A percentile compares a stretch with the other conserved stretches of the same genome.
These are phyloP conservation scores for Clitocybe nebularis DNA, from an alignment of 1,284 basidiomycete genomes.

Conservation along the genomic window DNA sequence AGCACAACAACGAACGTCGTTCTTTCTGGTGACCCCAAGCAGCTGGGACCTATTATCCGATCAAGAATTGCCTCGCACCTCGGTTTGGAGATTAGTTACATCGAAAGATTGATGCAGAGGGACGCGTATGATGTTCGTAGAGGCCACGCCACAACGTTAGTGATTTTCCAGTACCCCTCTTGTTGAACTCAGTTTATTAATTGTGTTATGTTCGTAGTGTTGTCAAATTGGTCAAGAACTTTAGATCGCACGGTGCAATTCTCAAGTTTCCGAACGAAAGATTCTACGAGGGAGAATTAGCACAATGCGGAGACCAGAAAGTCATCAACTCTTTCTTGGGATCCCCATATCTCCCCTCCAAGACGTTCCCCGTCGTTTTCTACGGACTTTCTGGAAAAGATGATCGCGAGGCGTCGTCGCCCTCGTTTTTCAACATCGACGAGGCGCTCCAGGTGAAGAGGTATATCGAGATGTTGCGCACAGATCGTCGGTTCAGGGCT, in stretches of 20 bases:
- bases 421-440: constrained; percentile 63
- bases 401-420: constrained; percentile 54
- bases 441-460: constrained; percentile 44
- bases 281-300: constrained; percentile 54
- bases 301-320: constrained; percentile 38
- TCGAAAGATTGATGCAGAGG: constrained; percentile 53
- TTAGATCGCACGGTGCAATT: constrained; percentile 53
- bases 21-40: constrained; percentile 59
- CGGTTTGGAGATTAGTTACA: constrained; percentile 51
- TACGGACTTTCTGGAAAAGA: constrained; percentile 56
- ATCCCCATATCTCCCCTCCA: constrained; percentile 36
- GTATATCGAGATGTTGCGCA: constrained; percentile 13
- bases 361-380: constrained; percentile 54
- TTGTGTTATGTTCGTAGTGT: constrained; percentile 37
- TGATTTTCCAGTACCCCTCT: too few relatives aligned
- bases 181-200: too few relatives aligned
- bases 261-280: constrained; percentile 51
- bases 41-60: constrained; percentile 59
- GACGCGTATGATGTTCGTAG: constrained; percentile 39
- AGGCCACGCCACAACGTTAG: constrained; percentile 40
- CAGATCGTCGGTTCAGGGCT: constrained; percentile 31
- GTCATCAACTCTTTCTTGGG: constrained; percentile 37
- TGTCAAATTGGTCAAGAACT: constrained; percentile 58
- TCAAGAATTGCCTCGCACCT: constrained; percentile 45
- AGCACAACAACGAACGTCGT: constrained; percentile 49